Percentiles rank a stretch among this genome's conserved stretches.
phyloP scores from a whole-genome alignment of 495 filamentous ascomycete species.

The Daldinia grandis region DNA sequence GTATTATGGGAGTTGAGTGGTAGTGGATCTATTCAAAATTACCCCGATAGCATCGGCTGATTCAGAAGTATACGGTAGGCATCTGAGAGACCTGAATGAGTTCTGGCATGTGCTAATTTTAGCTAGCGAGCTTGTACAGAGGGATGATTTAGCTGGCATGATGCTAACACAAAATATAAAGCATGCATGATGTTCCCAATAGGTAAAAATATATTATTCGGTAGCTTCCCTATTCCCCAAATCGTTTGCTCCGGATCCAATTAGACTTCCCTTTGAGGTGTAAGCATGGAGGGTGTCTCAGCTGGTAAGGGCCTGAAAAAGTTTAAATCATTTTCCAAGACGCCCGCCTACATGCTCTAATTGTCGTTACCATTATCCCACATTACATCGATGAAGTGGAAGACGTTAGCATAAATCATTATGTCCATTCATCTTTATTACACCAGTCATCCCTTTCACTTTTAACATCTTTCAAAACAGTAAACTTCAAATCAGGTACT shows the following conservation, averaged over 20 bases:
- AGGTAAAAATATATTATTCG: background rate
- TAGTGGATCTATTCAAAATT: conserved; percentile 32
- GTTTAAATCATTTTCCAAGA: conserved; percentile 24
- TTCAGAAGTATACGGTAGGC: background rate
- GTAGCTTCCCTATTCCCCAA: background rate
- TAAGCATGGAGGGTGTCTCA: background rate
- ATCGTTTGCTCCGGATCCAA: background rate
- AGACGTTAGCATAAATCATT: conserved; percentile 36
- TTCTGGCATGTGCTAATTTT: background rate
- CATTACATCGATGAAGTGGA: conserved; percentile 25
- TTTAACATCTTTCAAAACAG: background rate
- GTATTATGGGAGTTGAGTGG: conserved; percentile 57
- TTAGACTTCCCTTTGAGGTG: background rate
- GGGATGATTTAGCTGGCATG: conserved; percentile 1
- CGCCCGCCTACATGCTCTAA: conserved; percentile 28
- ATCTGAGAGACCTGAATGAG: background rate
- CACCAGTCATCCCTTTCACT: background rate
- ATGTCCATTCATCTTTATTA: conserved; percentile 17
- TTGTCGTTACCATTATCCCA: conserved; percentile 33
- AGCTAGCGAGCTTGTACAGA: background rate
- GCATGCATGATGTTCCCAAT: background rate
- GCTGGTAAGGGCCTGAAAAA: background rate
- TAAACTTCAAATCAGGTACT: background rate
- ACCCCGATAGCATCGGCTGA: background rate
- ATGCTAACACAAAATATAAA: background rate